Conservation (phyloP, 345 rosid genomes). For the Moringa oleifera region DNA sequence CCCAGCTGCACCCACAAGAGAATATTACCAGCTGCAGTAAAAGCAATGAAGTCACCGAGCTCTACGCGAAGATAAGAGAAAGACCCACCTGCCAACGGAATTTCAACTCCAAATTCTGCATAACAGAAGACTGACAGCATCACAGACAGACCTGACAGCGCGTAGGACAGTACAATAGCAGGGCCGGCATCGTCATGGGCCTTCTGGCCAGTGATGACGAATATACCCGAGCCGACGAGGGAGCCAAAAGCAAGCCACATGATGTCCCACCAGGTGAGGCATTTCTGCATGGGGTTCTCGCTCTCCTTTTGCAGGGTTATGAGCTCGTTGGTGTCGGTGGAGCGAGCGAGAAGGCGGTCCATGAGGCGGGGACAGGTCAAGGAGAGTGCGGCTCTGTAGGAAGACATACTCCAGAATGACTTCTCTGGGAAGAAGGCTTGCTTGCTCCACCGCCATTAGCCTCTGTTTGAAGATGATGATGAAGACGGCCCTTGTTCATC, state of each 20-base stretch:
- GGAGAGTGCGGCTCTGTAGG: conserved; percentile 65
- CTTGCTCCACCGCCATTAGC: conserved; percentile 86
- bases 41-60: conserved; percentile 79
- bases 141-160: conserved; percentile 71
- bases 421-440: conserved; percentile 76
- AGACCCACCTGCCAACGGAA: conserved; percentile 88
- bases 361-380: conserved; percentile 70
- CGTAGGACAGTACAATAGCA: conserved; percentile 75
- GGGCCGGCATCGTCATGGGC: conserved; percentile 71
- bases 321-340: conserved; percentile 68
- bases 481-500: not conserved
- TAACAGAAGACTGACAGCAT: conserved; percentile 82
- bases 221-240: conserved; percentile 92
- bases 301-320: conserved; percentile 55
- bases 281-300: conserved; percentile 59
- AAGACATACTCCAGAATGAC: conserved; percentile 49
- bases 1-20: conserved; percentile 82
- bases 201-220: conserved; percentile 85
- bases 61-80: conserved; percentile 85
- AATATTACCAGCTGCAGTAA: conserved; percentile 81
- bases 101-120: conserved; percentile 79
- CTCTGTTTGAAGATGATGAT: conserved; percentile 12
- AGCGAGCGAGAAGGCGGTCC: conserved; percentile 70
- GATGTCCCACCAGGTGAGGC: conserved; percentile 99
- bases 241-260: conserved; percentile 89